Evolutionary conservation across 1,284 basidiomycete genomes (phyloP).

Genomic region (Cutaneotrichosporon dermatis): DNA sequence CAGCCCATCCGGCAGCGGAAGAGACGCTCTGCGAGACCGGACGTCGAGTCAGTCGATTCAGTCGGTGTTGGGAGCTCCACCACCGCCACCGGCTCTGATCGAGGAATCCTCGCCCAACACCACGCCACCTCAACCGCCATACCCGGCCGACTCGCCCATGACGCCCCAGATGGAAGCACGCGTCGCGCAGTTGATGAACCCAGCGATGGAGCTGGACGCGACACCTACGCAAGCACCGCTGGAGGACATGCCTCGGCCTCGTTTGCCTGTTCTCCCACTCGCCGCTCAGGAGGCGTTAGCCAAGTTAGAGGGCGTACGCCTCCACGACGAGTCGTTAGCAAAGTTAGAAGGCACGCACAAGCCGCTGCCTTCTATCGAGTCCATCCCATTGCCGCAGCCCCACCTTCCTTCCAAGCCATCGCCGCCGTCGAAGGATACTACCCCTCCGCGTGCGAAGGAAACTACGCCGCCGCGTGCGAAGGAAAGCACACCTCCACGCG

Average conservation of each 20-base stretch:
- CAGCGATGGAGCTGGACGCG: neutral
- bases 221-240: neutral
- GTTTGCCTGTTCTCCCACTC: neutral
- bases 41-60: neutral
- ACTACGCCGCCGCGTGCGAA: neutral
- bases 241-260: neutral
- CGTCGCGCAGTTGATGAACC: neutral
- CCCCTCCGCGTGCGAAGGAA: neutral
- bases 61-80: neutral
- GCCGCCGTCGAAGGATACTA: neutral
- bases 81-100: constrained; percentile 1
- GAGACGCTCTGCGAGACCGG: neutral
- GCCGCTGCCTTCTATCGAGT: neutral
- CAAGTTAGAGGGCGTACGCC: neutral
- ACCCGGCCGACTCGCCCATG: neutral
- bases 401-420: neutral
- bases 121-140: neutral
- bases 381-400: neutral
- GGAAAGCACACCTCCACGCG: neutral
- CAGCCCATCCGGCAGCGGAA: neutral
- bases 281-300: constrained; percentile 1
- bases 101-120: neutral
- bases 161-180: constrained; percentile 3
- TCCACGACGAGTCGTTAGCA: constrained; percentile 5
- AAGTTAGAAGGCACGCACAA: neutral